Base-by-base conservation (phyloP, 148 eudicot species). In the Chenopodium album region DNA sequence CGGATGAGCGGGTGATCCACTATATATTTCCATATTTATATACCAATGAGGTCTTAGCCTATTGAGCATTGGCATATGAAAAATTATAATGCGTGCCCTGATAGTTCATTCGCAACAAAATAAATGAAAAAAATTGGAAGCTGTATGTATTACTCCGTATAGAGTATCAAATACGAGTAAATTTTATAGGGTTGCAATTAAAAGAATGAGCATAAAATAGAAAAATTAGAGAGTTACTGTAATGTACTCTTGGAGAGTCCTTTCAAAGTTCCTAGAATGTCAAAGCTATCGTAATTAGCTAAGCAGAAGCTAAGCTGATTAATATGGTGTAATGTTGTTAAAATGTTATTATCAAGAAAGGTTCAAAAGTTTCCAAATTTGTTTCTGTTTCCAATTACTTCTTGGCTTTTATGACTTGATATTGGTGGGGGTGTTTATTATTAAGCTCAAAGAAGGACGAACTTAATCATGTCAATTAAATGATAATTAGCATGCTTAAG, bases 341-440 rank as follows among this genome's bases (percentile, higher is more conserved):
- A 9, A 37, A 56, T 31, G 81, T 78, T 68, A 1, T 63, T 28
- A 78, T 48, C 81, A 78, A 41, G 44, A 41, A 41, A 41, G 44
- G 44, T 41, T 41, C 7, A 41, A 41, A 41, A 41, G 44, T 6
- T 41, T 41, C 44, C 44, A 41, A 41, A 41, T 41, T 41, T 41
- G 44, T 41, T 41, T 41, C 1, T 41, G 44, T 41, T 41, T 41
- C 44, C 44, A 41, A 41, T 41, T 5, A 67, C 54, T 50, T 9
- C 50, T 70, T 70, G 73, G 73, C 48, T 70, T 70, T 70, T 70
- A 50, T 70, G 73, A 34, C 1, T 34, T 34, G 32, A 32, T 4
- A 29, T 11, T 31, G 20, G 66, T 62, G 66, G 66, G 66, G 66
- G 44, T 22, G 12, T 69, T 68, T 13, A 12, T 31, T 69, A 69